These are phyloP conservation scores for Boletus rubescentipes DNA, from an alignment of 768 basidiomycete species.

Conservation along the genomic window DNA sequence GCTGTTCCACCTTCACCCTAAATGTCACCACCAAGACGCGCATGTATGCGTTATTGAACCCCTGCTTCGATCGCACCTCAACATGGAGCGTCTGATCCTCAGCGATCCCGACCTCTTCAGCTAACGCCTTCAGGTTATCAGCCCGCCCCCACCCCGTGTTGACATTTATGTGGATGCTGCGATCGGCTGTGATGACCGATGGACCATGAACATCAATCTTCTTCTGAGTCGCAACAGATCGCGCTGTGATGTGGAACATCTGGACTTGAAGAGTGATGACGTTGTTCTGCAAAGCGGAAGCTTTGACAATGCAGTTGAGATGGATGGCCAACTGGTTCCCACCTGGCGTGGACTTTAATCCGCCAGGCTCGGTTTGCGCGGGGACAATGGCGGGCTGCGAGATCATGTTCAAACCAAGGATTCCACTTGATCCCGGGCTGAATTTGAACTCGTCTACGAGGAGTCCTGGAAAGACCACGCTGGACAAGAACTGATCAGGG, in stretches of 20 bases:
- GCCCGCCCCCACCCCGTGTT: constrained; percentile 8
- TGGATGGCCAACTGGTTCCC: constrained; percentile 5
- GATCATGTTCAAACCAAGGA: constrained; percentile 6
- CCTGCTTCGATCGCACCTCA: background rate
- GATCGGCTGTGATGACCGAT: constrained; percentile 5
- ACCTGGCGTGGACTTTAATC: background rate
- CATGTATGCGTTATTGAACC: background rate
- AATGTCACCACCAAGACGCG: background rate
- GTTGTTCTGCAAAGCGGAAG: background rate
- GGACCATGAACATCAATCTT: background rate
- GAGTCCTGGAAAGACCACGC: background rate
- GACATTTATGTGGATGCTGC: constrained; percentile 7
- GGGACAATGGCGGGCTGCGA: constrained; percentile 1
- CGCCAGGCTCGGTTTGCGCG: background rate
- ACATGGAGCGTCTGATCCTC: background rate
- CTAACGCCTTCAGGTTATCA: constrained; percentile 3
- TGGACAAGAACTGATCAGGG: background rate
- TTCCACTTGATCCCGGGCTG: background rate
- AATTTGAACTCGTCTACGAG: constrained; percentile 8
- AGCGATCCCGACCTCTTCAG: background rate
- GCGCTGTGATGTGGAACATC: constrained; percentile 5
- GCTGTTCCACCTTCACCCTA: background rate
- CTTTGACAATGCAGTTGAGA: background rate
- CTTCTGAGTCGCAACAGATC: background rate
- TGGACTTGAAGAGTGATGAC: background rate